phyloP scores from a whole-genome alignment of 768 basidiomycete species.

The Boletus sp. region DNA sequence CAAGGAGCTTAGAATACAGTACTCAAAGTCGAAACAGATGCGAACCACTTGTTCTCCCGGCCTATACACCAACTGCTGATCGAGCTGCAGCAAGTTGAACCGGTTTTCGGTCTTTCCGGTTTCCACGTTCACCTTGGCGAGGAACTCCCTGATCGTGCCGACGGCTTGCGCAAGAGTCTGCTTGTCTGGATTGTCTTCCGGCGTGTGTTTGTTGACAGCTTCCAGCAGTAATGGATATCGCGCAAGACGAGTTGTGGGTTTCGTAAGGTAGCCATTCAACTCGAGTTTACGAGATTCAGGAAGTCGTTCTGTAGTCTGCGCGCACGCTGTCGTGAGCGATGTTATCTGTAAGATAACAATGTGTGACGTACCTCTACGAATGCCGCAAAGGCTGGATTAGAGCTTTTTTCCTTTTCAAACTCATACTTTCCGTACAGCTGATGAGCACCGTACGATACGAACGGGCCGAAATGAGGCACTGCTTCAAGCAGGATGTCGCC shows the following conservation, averaged over 20 bases:
- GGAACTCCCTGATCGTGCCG: slow-evolving; percentile 72
- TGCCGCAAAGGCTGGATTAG: slow-evolving; percentile 87
- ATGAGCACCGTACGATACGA: slow-evolving; percentile 93
- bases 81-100: slow-evolving; percentile 92
- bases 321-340: neutral
- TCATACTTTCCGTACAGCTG: slow-evolving; percentile 98
- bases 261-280: slow-evolving; percentile 95
- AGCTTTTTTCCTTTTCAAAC: slow-evolving; percentile 97
- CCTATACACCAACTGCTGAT: slow-evolving; percentile 86
- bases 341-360: neutral
- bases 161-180: slow-evolving; percentile 72
- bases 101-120: slow-evolving; percentile 95
- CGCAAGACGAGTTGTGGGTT: slow-evolving; percentile 97
- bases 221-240: slow-evolving; percentile 92
- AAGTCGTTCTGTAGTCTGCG: slow-evolving; percentile 81
- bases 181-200: slow-evolving; percentile 89
- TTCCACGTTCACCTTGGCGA: slow-evolving; percentile 87
- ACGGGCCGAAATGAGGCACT: slow-evolving; percentile 87
- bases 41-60: slow-evolving; percentile 88
- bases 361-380: slow-evolving; percentile 80
- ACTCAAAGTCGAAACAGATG: slow-evolving; percentile 11
- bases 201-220: slow-evolving; percentile 89
- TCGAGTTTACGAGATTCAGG: slow-evolving; percentile 97
- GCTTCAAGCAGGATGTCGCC: slow-evolving; percentile 88
- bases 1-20: neutral